Evolutionary conservation across 768 basidiomycete genomes (phyloP), one percentile per base, ranked within the genome.

Genomic region (Termitomyces titanicus): DNA sequence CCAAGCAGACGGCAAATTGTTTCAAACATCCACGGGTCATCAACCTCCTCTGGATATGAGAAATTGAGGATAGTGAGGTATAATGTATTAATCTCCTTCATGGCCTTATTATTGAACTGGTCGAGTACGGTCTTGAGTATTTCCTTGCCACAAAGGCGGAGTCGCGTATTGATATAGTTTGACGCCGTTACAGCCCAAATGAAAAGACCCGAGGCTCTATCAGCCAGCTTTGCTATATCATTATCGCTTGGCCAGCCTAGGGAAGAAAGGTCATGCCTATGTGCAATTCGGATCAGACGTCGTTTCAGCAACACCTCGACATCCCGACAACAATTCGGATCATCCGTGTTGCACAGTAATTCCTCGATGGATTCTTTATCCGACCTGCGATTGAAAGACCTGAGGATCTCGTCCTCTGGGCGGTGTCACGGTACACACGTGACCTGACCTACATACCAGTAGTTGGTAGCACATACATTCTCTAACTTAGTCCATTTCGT

Each of bases 321-420:
- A 33, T 63, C 60, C 3, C 39, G 20, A 11, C 11, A 11, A 34
- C 39, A n/a, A 13, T 53, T 58, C 35, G 39, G 24, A 11, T 52
- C 37, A 33, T 51, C 46, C 1, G 56, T 63, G 25, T 64, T 48
- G 11, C 61, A 48, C 25, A 49, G 47, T n/a, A 64, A 34, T 20
- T 57, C 51, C 27, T 55, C 51, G 13, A 63, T 42, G 22, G 57
- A 29, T 15, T 46, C n/a, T 22, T 35, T 38, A 13, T 55, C 15
- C 38, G 51, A 24, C 11, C 40, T 29, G 9, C 24, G 33, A 3
- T 34, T 29, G 42, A 64, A 62, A 25, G 56, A 49, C 18, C 40
- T 60, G 8, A 24, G 46, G 22, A 64, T 64, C 25, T 60, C 58
- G 46, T 61, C 56, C 25, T 64, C 61, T 2, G 63, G 52, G 35